Base-by-base conservation (phyloP, 2,329 filamentous ascomycete species). In the Stagonosporopsis vannaccii region DNA sequence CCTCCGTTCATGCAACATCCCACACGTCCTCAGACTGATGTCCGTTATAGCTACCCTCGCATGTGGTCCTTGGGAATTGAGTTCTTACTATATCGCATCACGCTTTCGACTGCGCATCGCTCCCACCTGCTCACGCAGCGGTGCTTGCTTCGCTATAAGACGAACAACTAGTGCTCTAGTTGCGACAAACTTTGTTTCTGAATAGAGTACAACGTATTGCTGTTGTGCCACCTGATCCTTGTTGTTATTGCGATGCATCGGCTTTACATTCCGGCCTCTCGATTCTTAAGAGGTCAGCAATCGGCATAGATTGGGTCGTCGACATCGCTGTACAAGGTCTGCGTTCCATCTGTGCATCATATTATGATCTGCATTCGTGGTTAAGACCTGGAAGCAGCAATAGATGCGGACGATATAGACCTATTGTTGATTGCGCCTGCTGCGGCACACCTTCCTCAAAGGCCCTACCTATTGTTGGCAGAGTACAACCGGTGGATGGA, bases 121-220 rank as follows among this genome's bases (percentile, higher is more conserved):
- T 36, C 22, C 30, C 15, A 30, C 13, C 9, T 20, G 17, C 20
- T 43, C 17, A 37, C 13, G 22, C 51, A 22, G n/a, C 28, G 46
- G 30, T 19, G 32, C 25, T 37, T 37, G 23, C 51, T 42, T 42
- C 17, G 20, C 22, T 30, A 22, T 25, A n/a, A n/a, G n/a, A n/a
- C n/a, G n/a, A n/a, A n/a, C n/a, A n/a, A n/a, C n/a, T n/a, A n/a
- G n/a, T 20, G 39, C 15, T 54, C 30, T 20, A 55, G 36, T 39
- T 40, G 39, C 45, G 40, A 44, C 45, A 35, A n/a, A 12, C 36
- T 39, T 35, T 22, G 39, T 49, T 55, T 55, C 51, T 28, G 33
- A 49, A 40, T 15, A 33, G 32, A 17, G 51, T 45, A 55, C 51
- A 49, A 26, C 11, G 45, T 33, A n/a, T n/a, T 39, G 44, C 33